Percentiles rank a stretch among this genome's conserved stretches.
These are phyloP conservation scores for Favolaschia claudopus DNA, from an alignment of 768 basidiomycete genomes.

Conservation along the genomic window DNA sequence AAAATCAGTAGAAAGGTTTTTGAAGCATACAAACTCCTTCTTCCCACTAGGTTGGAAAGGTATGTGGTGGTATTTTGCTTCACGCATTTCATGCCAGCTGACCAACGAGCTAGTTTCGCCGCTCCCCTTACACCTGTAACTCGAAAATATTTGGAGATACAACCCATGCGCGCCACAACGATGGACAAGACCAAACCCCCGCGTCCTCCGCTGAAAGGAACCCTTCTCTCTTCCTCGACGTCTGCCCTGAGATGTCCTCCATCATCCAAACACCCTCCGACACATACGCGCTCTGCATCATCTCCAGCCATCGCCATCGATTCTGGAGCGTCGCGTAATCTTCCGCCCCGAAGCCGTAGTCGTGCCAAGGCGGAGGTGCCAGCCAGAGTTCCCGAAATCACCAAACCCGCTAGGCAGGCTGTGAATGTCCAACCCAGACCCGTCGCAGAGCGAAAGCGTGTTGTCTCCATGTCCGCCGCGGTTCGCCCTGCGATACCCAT, in stretches of 20 bases:
- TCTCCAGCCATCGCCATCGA: slow-evolving; percentile 19
- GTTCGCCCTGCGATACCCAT: slow-evolving; percentile 5
- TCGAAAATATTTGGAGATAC: slow-evolving; percentile 76
- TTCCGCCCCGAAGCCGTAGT: slow-evolving; percentile 1
- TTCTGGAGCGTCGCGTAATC: background rate
- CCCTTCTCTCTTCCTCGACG: slow-evolving; percentile 25
- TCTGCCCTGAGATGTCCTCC: slow-evolving; percentile 15
- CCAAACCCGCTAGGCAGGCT: slow-evolving; percentile 8
- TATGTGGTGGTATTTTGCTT: slow-evolving; percentile 43
- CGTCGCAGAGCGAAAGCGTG: slow-evolving; percentile 13
- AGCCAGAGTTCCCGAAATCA: background rate
- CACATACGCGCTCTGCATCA: slow-evolving; percentile 24
- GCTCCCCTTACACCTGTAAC: slow-evolving; percentile 78
- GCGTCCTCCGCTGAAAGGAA: slow-evolving; percentile 6
- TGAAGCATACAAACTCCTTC: slow-evolving; percentile 74
- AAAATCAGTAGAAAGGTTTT: slow-evolving; percentile 75
- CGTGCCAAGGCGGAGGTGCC: slow-evolving; percentile 3
- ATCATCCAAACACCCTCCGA: slow-evolving; percentile 15
- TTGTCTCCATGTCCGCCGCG: slow-evolving; percentile 26
- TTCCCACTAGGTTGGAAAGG: slow-evolving; percentile 75
- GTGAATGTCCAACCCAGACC: background rate
- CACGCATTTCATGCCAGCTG: background rate
- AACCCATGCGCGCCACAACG: slow-evolving; percentile 26
- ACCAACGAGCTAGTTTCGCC: slow-evolving; percentile 60
- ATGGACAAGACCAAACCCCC: slow-evolving; percentile 1